Conservation (phyloP, 176 grass and related monocot genomes). For the Avena eriantha region DNA sequence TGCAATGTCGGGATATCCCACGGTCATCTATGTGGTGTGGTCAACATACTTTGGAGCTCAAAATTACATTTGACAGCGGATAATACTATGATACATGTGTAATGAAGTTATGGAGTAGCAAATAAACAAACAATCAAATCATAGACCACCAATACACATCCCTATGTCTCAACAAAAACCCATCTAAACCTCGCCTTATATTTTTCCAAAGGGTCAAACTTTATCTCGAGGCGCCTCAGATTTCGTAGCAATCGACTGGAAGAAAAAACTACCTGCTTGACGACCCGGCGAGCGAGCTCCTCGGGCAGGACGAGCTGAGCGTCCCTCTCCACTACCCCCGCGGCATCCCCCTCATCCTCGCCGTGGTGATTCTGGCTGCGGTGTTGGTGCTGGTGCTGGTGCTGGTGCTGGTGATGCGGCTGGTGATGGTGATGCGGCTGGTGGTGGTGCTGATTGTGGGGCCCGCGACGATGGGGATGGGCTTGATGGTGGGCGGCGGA, state of each 20-base stretch:
- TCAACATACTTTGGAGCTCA: not conserved
- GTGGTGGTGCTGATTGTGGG: conserved; percentile 37
- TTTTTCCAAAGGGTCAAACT: conserved; percentile 14
- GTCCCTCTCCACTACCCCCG: conserved; percentile 38
- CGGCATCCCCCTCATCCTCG: conserved; percentile 66
- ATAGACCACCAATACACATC: not conserved
- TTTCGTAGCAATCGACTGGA: conserved; percentile 33
- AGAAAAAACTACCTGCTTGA: conserved; percentile 67
- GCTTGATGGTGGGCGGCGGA: conserved; percentile 46
- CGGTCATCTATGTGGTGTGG: not conserved
- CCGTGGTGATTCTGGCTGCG: conserved; percentile 40
- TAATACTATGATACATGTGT: not conserved
- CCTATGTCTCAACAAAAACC: not conserved
- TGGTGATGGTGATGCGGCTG: conserved; percentile 31
- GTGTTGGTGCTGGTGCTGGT: conserved; percentile 38
- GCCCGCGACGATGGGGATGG: conserved; percentile 46
- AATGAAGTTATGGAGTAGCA: not conserved
- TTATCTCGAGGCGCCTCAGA: conserved; percentile 10
- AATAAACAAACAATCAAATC: not conserved
- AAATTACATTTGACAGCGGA: not conserved
- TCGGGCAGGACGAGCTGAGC: conserved; percentile 51
- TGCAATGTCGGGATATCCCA: not conserved
- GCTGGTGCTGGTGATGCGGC: too few relatives aligned
- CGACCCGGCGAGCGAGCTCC: conserved; percentile 68
- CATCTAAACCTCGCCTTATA: not conserved